Evolutionary conservation across 352 stramenopile species (phyloP).

Genomic region (Globisporangium polare): DNA sequence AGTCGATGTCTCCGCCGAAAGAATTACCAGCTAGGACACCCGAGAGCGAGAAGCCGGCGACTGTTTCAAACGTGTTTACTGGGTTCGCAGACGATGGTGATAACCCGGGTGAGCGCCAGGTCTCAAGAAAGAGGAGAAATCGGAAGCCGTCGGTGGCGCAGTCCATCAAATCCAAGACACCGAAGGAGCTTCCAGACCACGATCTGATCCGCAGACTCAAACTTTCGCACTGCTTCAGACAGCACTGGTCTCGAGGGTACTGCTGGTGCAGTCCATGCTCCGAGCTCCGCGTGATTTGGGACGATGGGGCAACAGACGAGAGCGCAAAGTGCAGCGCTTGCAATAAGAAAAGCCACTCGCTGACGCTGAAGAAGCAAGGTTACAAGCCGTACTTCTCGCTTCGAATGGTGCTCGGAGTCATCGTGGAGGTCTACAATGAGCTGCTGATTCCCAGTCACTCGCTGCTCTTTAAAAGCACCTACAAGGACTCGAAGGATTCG

Average conservation of each 20-base stretch:
- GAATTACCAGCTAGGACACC: neutral
- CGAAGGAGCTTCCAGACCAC: slow-evolving; percentile 9
- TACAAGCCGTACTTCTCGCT: slow-evolving; percentile 58
- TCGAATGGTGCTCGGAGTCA: slow-evolving; percentile 43
- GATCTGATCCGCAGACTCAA: slow-evolving; percentile 36
- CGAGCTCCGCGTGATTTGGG: slow-evolving; percentile 28
- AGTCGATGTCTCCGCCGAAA: neutral
- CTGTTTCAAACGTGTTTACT: neutral
- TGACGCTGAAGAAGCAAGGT: slow-evolving; percentile 22
- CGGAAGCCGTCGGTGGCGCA: slow-evolving; percentile 11
- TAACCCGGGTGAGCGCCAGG: neutral
- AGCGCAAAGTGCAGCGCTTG: slow-evolving; percentile 20
- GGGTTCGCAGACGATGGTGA: neutral
- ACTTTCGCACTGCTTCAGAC: slow-evolving; percentile 37
- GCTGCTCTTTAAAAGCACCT: slow-evolving; percentile 42
- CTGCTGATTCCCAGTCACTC: slow-evolving; percentile 33
- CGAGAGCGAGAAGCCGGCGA: neutral
- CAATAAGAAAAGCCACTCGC: slow-evolving; percentile 25
- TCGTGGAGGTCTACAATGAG: slow-evolving; percentile 49
- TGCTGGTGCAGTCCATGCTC: slow-evolving; percentile 41
- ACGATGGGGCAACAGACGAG: slow-evolving; percentile 1
- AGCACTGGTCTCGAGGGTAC: slow-evolving; percentile 49
- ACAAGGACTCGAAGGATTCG: neutral
- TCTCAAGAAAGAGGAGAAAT: neutral
- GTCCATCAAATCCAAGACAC: neutral